Percentiles rank a stretch among this genome's conserved stretches.
These are phyloP conservation scores for Sextonia rubra DNA, from an alignment of 164 flowering plant species.

Conservation along the genomic window DNA sequence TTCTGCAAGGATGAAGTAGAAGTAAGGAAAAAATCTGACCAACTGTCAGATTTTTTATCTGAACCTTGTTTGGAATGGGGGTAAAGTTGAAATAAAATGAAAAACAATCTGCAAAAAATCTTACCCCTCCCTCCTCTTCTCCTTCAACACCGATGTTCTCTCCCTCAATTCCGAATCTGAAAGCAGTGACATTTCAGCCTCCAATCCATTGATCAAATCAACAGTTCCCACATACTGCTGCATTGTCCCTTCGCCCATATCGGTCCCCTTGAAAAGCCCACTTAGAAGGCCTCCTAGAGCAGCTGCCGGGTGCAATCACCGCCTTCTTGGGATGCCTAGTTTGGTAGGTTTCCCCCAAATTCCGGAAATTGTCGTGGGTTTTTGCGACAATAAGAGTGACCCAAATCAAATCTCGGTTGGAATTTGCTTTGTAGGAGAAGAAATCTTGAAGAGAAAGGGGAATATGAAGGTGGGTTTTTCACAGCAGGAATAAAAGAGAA, in stretches of 20 bases:
- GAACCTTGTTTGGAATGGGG: too few species aligned
- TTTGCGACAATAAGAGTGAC: slow-evolving; percentile 12
- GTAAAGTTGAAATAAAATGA: too few species aligned
- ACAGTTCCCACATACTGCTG: slow-evolving; percentile 59
- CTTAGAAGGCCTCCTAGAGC: slow-evolving; percentile 64
- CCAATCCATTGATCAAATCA: slow-evolving; percentile 49
- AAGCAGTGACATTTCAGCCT: slow-evolving; percentile 45
- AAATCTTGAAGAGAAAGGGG: slow-evolving; percentile 15
- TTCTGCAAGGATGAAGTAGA: too few species aligned
- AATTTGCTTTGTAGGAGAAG: slow-evolving; percentile 10
- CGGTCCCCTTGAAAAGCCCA: slow-evolving; percentile 73
- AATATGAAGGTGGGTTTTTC: slow-evolving; percentile 10
- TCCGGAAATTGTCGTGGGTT: slow-evolving; percentile 5
- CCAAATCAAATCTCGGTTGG: slow-evolving; percentile 13
- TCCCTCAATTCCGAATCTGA: slow-evolving; percentile 72
- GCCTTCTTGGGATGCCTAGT: slow-evolving; percentile 9
- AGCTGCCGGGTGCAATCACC: slow-evolving; percentile 19
- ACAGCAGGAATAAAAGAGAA: slow-evolving; percentile 4
- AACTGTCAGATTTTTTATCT: too few species aligned
- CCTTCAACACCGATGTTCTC: slow-evolving; percentile 47
- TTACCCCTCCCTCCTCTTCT: too few species aligned
- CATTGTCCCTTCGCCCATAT: slow-evolving; percentile 77
- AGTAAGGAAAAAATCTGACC: too few species aligned
- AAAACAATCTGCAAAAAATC: too few species aligned
- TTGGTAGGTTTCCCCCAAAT: slow-evolving; percentile 13